Evolutionary conservation across 2,329 filamentous ascomycete species (phyloP).

Genomic region (Colletotrichum gloeosporioides): DNA sequence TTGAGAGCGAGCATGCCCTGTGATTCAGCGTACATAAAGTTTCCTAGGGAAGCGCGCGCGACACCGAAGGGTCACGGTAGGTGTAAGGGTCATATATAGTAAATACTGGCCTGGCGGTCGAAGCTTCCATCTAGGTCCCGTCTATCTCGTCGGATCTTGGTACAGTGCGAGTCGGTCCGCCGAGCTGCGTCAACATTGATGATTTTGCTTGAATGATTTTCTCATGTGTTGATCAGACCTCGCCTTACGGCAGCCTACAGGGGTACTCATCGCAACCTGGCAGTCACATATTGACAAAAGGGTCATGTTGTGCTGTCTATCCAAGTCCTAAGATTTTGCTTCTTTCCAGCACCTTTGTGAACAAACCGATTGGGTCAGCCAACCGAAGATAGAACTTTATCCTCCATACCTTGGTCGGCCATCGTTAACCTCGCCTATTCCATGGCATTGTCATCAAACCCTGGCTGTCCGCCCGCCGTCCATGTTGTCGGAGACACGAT

Average conservation of each 20-base stretch:
- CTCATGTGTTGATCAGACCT: background rate
- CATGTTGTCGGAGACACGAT: background rate
- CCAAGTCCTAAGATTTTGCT: background rate
- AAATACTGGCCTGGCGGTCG: background rate
- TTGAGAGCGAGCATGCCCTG: background rate
- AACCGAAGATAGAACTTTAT: background rate
- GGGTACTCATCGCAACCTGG: background rate
- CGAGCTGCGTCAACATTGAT: background rate
- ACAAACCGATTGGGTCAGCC: background rate
- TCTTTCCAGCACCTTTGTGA: background rate
- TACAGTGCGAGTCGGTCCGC: background rate
- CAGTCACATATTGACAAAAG: background rate
- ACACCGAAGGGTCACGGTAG: background rate
- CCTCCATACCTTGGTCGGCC: background rate
- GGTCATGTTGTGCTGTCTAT: background rate
- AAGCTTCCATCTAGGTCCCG: background rate
- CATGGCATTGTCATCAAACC: background rate
- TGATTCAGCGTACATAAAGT: background rate
- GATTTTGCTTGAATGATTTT: background rate
- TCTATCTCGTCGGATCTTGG: background rate
- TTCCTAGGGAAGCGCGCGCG: background rate
- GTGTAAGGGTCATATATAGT: background rate
- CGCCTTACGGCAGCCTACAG: background rate
- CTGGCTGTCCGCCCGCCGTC: background rate
- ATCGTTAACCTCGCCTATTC: background rate